Base-by-base conservation (phyloP, 2,329 filamentous ascomycete species). In the Xylariaceae sp. region DNA sequence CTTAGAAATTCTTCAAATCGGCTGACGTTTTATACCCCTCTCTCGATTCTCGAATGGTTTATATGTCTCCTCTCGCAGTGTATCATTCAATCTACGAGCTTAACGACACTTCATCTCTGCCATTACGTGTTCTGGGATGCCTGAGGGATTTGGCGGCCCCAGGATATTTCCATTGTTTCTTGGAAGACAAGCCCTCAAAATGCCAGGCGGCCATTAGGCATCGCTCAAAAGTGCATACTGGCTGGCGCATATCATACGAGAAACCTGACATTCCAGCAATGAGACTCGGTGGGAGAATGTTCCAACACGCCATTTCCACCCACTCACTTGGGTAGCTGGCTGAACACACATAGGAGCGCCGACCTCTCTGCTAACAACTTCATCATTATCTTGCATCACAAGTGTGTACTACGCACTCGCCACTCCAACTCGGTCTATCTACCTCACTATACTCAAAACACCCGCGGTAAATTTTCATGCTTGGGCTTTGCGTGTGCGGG, bases 241-340 rank as follows among this genome's bases (percentile, higher is more conserved):
- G 13, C 11, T n/a, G 11, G n/a, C n/a, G n/a, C 13, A 13, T 11
- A 45, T 35, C 37, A 56, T 49, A n/a, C 35, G 39, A 55, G 60
- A 55, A 64, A 62, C 62, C 55, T 64, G 62, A 60, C 55, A 56
- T 51, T 62, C 59, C 57, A 56, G 37, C 39, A 37, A 42, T 52
- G 44, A 52, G 13, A 52, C 42, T 35, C 42, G 44, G 56, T 34
- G 44, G 50, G 48, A 51, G 52, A 53, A 55, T 47, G 18, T 51
- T 30, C 47, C 44, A 55, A 57, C 59, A 55, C 51, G 57, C 61
- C 52, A 63, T 59, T 10, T 51, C 50, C 37, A 48, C 42, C 44
- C 54, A 30, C 23, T 30, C 23, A 30, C 23, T 30, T 30, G 23
- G 5, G 5, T 34, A 11, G 51, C 44, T 44, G 4, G 44, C 42